Evolutionary conservation across 2,329 filamentous ascomycete genomes (phyloP), one percentile per base, ranked within the genome.

Genomic region (Fusarium pseudonygamai): DNA sequence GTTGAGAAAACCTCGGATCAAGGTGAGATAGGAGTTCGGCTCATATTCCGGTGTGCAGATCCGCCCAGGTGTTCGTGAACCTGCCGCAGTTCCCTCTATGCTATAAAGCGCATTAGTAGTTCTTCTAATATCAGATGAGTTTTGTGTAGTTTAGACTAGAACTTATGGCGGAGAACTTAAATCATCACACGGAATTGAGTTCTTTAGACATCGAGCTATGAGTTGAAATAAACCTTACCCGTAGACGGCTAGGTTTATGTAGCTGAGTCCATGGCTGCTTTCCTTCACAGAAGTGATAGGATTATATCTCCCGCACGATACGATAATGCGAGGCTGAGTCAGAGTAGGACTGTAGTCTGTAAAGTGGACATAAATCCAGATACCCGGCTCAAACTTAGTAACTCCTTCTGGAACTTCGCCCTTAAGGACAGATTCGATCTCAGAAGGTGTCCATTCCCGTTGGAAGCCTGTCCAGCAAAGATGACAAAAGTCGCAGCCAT

Each of bases 301-400:
- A 0, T 60, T 43, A 13, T 55, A 39, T 36, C 47, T 45, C 9
- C 66, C 66, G 20, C 63, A 68, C 2, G 40, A 60, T 4, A 68
- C 55, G 0, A 47, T 50, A 3, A 67, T 45, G 10, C 45, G 30
- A 5, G 63, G 63, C 5, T 67, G 66, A 34, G 37, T 16, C 7
- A 40, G 7, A 8, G n/a, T 59, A 13, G 37, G 28, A 6, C 39
- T 9, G 18, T 24, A 60, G 8, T 66, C 52, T 30, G 34, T 45
- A 8, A 68, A 61, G n/a, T 67, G 52, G 7, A 57, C 47, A 22
- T 67, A 67, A 16, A 68, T 61, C 63, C 66, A 68, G 7, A 67
- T 67, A 0, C 30, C 24, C 0, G 55, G 63, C 13, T 68, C 66
- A 37, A 61, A 67, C 10, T 46, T 53, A 1, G 39, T 42, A 4